A percentile compares a stretch with the other conserved stretches of the same genome.
Evolutionary conservation across 2,329 filamentous ascomycete species (phyloP).

Genomic region (Xylariomycetidae sp.): DNA sequence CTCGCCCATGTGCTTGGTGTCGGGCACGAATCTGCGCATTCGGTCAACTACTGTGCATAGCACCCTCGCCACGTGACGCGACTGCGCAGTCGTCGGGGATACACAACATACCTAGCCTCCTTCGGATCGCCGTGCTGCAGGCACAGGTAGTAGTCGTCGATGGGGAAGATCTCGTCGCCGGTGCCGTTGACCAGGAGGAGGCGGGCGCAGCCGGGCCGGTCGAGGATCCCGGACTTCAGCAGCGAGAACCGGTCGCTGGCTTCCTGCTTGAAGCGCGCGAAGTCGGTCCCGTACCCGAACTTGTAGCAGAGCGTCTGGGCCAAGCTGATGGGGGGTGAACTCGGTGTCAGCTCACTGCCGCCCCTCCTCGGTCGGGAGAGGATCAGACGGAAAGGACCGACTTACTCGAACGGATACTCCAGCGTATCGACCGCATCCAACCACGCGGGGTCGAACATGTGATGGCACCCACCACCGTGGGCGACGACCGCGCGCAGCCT

Average conservation of each 20-base stretch:
- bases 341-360: constrained; percentile 1
- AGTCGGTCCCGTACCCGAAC: constrained; percentile 21
- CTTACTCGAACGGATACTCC: constrained; percentile 53
- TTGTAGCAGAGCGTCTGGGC: constrained; percentile 24
- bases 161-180: constrained; percentile 56
- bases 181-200: constrained; percentile 51
- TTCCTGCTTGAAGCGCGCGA: constrained; percentile 25
- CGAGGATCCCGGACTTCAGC: constrained; percentile 47
- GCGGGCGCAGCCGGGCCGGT: constrained; percentile 37
- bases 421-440: constrained; percentile 47
- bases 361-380: too few species aligned
- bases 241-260: constrained; percentile 43
- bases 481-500: constrained; percentile 44
- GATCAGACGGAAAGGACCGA: not conserved
- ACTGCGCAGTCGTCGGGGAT: too few species aligned
- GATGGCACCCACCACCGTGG: constrained; percentile 49
- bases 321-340: constrained; percentile 15
- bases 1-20: constrained; percentile 30
- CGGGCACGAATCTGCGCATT: constrained; percentile 21
- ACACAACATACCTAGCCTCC: constrained; percentile 31
- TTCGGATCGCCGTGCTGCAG: constrained; percentile 47
- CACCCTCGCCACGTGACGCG: too few species aligned
- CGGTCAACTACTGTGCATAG: too few species aligned
- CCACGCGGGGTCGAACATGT: constrained; percentile 52
- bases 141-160: constrained; percentile 53